phyloP scores from a whole-genome alignment of 306 rosid species.

The Vigna trinervia region DNA sequence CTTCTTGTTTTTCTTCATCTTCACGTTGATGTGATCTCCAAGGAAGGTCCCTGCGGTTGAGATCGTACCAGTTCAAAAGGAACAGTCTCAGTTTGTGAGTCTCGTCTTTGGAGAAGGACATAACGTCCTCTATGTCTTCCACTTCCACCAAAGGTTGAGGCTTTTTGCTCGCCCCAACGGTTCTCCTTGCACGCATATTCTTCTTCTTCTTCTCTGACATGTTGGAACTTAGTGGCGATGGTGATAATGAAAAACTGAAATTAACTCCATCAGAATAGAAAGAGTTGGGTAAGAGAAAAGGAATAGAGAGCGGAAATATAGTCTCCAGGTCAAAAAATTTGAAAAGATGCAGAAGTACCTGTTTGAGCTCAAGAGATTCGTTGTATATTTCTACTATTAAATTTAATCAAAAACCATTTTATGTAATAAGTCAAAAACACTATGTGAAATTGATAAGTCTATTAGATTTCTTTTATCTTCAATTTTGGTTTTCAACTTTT shows the following conservation, averaged over 20 bases:
- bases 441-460: too few relatives aligned
- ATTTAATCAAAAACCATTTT: too few relatives aligned
- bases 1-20: background rate
- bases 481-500: too few relatives aligned
- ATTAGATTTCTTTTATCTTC: too few relatives aligned
- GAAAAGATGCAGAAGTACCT: background rate
- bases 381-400: too few relatives aligned
- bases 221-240: background rate
- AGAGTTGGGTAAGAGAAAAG: background rate
- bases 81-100: slow-evolving; percentile 54
- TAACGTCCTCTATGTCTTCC: slow-evolving; percentile 70
- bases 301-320: background rate
- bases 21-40: slow-evolving; percentile 61
- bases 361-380: too few relatives aligned
- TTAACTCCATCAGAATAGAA: background rate
- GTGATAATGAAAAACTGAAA: slow-evolving; percentile 2
- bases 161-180: slow-evolving; percentile 26
- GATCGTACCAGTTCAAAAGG: slow-evolving; percentile 78
- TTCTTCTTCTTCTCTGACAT: slow-evolving; percentile 48
- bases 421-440: too few relatives aligned
- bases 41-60: slow-evolving; percentile 77
- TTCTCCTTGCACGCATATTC: background rate
- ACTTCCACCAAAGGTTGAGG: slow-evolving; percentile 29
- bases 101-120: slow-evolving; percentile 56
- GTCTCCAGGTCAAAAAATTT: background rate